These are phyloP conservation scores for Candida andamanensis DNA, from an alignment of 805 yeast genomes.

Conservation along the genomic window DNA sequence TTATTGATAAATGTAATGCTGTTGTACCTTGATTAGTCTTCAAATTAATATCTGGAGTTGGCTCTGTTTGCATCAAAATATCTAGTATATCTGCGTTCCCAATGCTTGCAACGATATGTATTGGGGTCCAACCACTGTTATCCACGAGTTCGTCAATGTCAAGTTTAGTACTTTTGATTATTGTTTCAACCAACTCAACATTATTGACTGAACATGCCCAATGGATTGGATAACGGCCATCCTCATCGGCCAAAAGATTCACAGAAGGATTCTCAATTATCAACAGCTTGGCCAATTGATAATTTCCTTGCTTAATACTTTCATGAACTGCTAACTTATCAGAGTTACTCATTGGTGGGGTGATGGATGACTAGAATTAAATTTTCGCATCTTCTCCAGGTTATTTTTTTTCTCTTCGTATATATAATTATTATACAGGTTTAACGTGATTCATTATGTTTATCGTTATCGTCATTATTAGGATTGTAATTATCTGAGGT, in stretches of 20 bases:
- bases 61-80: conserved; percentile 41
- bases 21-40: conserved; percentile 70
- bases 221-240: conserved; percentile 75
- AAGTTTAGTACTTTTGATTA: conserved; percentile 19
- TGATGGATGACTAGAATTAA: not conserved
- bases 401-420: not conserved
- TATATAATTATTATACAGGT: no score
- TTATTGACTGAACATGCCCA: conserved; percentile 79
- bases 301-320: conserved; percentile 62
- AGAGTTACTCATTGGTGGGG: conserved; percentile 1
- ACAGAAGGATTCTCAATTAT: conserved; percentile 46
- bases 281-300: conserved; percentile 45
- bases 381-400: not conserved
- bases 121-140: conserved; percentile 82
- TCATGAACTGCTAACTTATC: conserved; percentile 40
- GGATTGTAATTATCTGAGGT: conserved; percentile 1
- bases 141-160: conserved; percentile 70
- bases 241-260: conserved; percentile 53
- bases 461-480: conserved; percentile 1
- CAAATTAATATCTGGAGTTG: conserved; percentile 56
- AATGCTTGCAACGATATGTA: conserved; percentile 76
- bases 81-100: conserved; percentile 57
- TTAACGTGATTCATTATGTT: not conserved
- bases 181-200: conserved; percentile 28
- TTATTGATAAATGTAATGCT: conserved; percentile 68